Evolutionary conservation across 495 filamentous ascomycete species (phyloP), one percentile per base, ranked within the genome.

Genomic region (Penicillium dipodomyicola): DNA sequence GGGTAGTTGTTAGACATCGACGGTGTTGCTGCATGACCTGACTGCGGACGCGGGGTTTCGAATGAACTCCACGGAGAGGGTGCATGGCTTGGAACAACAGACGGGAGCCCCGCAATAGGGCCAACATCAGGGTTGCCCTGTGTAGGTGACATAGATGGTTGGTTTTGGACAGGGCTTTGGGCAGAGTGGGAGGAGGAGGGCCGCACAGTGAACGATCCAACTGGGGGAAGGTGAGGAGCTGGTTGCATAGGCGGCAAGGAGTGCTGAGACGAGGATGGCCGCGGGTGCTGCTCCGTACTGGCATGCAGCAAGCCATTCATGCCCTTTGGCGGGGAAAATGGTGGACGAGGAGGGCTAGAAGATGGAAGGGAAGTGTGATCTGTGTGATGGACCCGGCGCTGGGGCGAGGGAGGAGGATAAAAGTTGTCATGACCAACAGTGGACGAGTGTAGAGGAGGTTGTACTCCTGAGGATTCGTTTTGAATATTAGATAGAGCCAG

Each of bases 81-180:
- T 27, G 64, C 69, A 33, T 75, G 72, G 12, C 65, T 61, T 6
- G 70, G 41, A 25, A 59, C 62, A 6, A 63, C 51, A 11, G 63
- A 60, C n/a, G 74, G 74, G 43, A 79, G 72, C 8, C 77, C 77
- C 17, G 73, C 77, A 9, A 79, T 64, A 52, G 73, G 77, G 5
- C 77, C 75, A 40, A 79, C 77, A 20, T 79, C 75, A 25, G 53
- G 73, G 57, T 74, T 76, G 11, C 72, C 75, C 54, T 82, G 79
- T 5, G 75, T 78, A 10, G 78, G 80, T 14, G 79, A 81, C 72
- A 81, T 76, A 1, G 78, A 75, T 1, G 76, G 73, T 32, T 69
- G 72, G 40, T 76, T 79, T 29, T 79, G 74, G 35, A 77, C 69
- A 37, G 70, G 71, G 29, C 68, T 71, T 37, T 72, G 67, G 4